Conservation (phyloP, 1,284 basidiomycete species). For the Apiotrichum mycotoxinovorans region DNA sequence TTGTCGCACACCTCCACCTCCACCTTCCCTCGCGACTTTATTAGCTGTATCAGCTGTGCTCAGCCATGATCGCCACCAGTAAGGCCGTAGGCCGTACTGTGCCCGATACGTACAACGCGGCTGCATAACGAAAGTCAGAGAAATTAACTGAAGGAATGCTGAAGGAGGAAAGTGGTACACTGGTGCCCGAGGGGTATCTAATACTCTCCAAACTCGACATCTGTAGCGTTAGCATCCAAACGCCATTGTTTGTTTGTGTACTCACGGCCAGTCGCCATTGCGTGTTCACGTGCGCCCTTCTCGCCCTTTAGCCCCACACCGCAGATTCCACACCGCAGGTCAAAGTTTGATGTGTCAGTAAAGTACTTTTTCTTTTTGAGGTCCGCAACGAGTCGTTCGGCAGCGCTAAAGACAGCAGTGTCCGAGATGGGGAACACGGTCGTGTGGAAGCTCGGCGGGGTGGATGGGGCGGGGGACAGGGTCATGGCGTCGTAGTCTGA, state of each 20-base stretch:
- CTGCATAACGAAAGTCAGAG: too few species aligned
- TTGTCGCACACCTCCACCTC: too few species aligned
- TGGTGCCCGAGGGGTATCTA: constrained; percentile 34
- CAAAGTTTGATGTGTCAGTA: constrained; percentile 87
- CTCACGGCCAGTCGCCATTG: constrained; percentile 76
- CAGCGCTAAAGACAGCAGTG: constrained; percentile 60
- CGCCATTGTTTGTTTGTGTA: constrained; percentile 1
- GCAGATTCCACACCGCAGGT: constrained; percentile 58
- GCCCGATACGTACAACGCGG: too few species aligned
- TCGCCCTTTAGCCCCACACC: constrained; percentile 77
- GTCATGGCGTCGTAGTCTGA: constrained; percentile 80
- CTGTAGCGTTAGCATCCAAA: constrained; percentile 27
- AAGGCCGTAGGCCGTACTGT: too few species aligned
- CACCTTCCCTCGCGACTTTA: too few species aligned
- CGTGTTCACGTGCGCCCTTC: constrained; percentile 83
- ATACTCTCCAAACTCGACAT: constrained; percentile 77
- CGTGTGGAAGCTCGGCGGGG: constrained; percentile 80
- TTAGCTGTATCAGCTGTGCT: too few species aligned
- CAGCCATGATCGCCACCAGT: too few species aligned
- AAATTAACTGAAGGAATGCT: too few species aligned
- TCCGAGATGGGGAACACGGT: constrained; percentile 70
- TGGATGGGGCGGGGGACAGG: constrained; percentile 68
- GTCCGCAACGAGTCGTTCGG: constrained; percentile 65
- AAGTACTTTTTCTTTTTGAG: constrained; percentile 72
- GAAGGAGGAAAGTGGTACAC: too few species aligned